These are phyloP conservation scores for Acer yangbiense DNA, from an alignment of 345 rosid genomes.

Conservation along the genomic window DNA sequence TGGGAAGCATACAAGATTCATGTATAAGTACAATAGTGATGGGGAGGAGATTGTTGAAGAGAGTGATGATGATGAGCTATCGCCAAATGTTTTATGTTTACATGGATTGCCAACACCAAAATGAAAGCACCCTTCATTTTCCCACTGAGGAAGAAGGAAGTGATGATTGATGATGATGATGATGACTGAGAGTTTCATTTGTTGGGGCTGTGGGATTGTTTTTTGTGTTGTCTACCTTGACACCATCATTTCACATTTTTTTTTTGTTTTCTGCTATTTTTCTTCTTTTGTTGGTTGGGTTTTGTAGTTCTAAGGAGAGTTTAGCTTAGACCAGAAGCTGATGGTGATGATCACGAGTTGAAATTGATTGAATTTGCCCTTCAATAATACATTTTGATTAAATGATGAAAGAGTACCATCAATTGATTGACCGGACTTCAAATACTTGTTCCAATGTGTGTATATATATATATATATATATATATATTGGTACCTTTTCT, in stretches of 20 bases:
- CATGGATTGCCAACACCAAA: slow-evolving; percentile 71
- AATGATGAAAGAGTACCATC: no score
- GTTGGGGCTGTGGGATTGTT: background rate
- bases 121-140: slow-evolving; percentile 60
- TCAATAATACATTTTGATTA: no score
- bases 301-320: no score
- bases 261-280: background rate
- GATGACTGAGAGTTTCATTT: background rate
- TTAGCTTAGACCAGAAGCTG: no score
- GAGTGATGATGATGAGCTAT: background rate
- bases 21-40: slow-evolving; percentile 57
- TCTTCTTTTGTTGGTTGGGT: background rate
- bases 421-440: no score
- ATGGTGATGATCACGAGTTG: no score
- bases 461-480: no score
- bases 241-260: background rate
- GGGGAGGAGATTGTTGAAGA: slow-evolving; percentile 60
- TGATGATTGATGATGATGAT: background rate
- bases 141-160: slow-evolving; percentile 23
- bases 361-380: no score
- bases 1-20: slow-evolving; percentile 69
- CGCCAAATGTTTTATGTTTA: slow-evolving; percentile 37
- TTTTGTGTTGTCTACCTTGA: slow-evolving; percentile 24
- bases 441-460: no score
- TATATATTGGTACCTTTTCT: no score